Evolutionary conservation across 2,329 filamentous ascomycete genomes (phyloP).

Genomic region (Blastomyces emzantsi): DNA sequence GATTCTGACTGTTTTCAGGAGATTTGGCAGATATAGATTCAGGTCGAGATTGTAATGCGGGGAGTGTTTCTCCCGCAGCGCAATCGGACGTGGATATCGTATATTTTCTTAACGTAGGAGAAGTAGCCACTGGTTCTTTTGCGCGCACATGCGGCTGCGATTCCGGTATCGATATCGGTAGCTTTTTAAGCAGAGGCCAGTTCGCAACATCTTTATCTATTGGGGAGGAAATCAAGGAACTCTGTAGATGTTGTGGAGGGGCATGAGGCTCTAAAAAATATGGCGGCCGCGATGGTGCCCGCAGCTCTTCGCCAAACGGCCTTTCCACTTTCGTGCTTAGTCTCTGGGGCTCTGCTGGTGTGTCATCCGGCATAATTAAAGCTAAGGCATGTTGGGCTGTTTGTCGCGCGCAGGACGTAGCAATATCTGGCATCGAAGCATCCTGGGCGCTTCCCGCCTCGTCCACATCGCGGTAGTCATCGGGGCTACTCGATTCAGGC

Average conservation of each 20-base stretch:
- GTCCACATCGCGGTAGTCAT: background rate
- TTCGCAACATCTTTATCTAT: conserved; percentile 1
- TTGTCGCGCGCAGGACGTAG: conserved; percentile 1
- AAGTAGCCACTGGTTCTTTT: conserved; percentile 21
- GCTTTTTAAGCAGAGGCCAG: background rate
- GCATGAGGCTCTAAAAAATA: conserved; percentile 4
- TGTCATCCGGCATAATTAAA: conserved; percentile 3
- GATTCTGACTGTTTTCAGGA: conserved; percentile 23
- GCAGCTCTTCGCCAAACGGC: conserved; percentile 3
- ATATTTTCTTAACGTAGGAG: conserved; percentile 26
- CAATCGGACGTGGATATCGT: conserved; percentile 27
- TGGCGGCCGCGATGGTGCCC: background rate
- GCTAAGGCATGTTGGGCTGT: conserved; percentile 7
- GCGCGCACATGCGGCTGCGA: conserved; percentile 3
- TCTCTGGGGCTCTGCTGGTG: background rate
- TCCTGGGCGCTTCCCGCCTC: background rate
- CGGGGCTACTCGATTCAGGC: background rate
- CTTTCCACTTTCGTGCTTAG: background rate
- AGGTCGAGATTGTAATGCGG: conserved; percentile 33
- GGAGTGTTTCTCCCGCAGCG: conserved; percentile 28
- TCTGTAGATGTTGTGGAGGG: background rate
- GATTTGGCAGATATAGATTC: conserved; percentile 27
- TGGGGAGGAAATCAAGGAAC: conserved; percentile 2
- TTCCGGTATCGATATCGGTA: conserved; percentile 5
- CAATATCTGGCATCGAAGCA: background rate